Evolutionary conservation across 805 yeast species (phyloP).

Genomic region (Wickerhamomyces bovis): DNA sequence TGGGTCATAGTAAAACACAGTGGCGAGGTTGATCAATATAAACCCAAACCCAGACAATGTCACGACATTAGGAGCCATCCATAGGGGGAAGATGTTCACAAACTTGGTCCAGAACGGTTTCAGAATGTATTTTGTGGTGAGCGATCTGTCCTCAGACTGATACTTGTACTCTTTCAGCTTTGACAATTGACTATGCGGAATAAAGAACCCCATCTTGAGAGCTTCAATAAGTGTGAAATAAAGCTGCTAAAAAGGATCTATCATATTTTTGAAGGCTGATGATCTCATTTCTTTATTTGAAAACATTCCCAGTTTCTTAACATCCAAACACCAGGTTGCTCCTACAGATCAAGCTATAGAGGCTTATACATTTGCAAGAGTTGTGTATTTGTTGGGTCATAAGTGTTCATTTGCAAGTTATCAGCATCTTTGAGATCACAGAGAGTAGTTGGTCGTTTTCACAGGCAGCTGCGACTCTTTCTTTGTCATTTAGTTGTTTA

Average conservation of each 20-base stretch:
- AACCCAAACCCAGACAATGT: constrained; percentile 76
- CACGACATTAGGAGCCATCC: constrained; percentile 91
- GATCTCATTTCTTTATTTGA: neutral
- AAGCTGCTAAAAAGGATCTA: neutral
- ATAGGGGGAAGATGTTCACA: constrained; percentile 68
- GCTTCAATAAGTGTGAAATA: neutral
- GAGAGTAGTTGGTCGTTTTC: constrained; percentile 87
- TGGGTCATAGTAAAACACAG: constrained; percentile 73
- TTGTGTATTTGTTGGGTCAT: neutral
- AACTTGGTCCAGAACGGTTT: constrained; percentile 80
- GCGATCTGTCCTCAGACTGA: constrained; percentile 75
- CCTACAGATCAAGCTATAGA: too few relatives aligned
- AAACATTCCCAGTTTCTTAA: neutral
- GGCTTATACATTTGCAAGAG: neutral
- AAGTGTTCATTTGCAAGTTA: constrained; percentile 51
- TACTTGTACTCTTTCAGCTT: constrained; percentile 48
- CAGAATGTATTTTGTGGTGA: constrained; percentile 65
- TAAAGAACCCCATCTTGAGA: constrained; percentile 54
- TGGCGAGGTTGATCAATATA: constrained; percentile 53
- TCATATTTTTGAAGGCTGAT: neutral
- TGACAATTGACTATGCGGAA: constrained; percentile 45
- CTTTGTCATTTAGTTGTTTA: constrained; percentile 95
- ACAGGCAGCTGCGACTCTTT: constrained; percentile 97
- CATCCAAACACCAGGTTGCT: neutral
- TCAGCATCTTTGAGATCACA: constrained; percentile 90